Base-by-base conservation (phyloP, 441 rosid species). In the Kokia cookei region DNA sequence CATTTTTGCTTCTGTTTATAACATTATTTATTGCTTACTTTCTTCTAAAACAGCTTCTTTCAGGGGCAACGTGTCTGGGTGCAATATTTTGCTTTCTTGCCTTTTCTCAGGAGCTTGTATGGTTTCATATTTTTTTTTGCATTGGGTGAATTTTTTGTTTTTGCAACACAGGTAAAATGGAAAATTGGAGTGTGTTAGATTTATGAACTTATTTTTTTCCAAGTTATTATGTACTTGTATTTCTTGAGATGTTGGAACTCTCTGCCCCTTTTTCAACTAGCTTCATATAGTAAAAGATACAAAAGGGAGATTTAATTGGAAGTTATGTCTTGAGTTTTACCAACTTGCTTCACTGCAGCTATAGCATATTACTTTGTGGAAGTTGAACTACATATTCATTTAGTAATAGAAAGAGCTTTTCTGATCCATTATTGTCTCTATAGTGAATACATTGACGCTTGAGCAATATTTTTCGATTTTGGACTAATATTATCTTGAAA, bases 121-220 rank as follows among this genome's bases (percentile, higher is more conserved):
- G 83, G 78, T 5, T 90, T 90, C 85, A 75, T 88, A 13, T 89
- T 73, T 72, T 82, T 90, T 37, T 87, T 88, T 14, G 79, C 90
- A 42, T 66, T 90, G 70, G 93, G 92, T 32, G 95, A 90, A 67
- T 85, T 90, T 61, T 82, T 90, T 72, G 83, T 90, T 81, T 90
- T 90, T 81, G 95, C 95, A 17, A 86, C 93, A 12, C 95, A 90
- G 92, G 91, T 86, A 84, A 59, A 59, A 62, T 42, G 51, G 2
- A 51, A 77, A 51, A 77, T 37, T 50, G 66, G 47, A 71, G 32
- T 32, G 14, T 37, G 57, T 65, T 48, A 14, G 35, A 7, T 53
- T 71, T 5, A 62, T 58, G 32, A 51, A 40, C 64, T 60, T 69
- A 27, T 48, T 75, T 45, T 55, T 67, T 68, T 61, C 37, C 54